Percentiles rank a stretch among this genome's conserved stretches.
Evolutionary conservation across 1,139 yeast species (phyloP).

Genomic region (Protomyces macrosporus): DNA sequence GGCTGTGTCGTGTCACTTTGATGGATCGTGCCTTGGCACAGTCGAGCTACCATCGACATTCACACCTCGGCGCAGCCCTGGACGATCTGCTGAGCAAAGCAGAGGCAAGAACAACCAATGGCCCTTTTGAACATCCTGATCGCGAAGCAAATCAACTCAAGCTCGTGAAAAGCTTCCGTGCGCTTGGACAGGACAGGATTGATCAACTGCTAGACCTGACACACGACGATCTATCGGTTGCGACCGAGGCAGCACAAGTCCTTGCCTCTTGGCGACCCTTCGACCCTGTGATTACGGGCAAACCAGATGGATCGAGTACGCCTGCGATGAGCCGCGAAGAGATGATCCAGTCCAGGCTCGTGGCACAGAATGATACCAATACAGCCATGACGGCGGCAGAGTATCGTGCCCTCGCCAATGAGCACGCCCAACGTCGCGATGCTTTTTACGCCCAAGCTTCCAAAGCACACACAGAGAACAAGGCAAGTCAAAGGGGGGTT

Average conservation of each 20-base stretch:
- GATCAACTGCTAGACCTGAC: conserved; percentile 2
- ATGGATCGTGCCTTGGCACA: background rate
- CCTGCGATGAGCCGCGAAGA: background rate
- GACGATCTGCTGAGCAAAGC: conserved; percentile 1
- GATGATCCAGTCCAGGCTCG: background rate
- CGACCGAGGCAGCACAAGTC: conserved; percentile 12
- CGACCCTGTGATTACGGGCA: background rate
- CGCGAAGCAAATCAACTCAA: background rate
- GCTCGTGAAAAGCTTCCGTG: conserved; percentile 2
- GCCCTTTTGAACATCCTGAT: background rate
- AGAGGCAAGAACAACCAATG: background rate
- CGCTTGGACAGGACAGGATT: background rate
- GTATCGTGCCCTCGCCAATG: conserved; percentile 24
- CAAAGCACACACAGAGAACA: conserved; percentile 13
- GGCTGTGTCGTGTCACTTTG: conserved; percentile 1
- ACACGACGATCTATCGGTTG: background rate
- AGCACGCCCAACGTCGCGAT: conserved; percentile 13
- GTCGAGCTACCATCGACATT: conserved; percentile 12
- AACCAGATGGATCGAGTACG: background rate
- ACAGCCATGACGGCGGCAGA: conserved; percentile 1
- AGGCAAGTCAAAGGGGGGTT: conserved; percentile 21
- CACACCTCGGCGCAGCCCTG: conserved; percentile 19
- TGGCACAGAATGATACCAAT: background rate
- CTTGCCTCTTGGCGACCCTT: conserved; percentile 14
- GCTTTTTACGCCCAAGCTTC: conserved; percentile 25